Evolutionary conservation across 1,139 yeast genomes (phyloP), one percentile per base, ranked within the genome.

Genomic region (Taphrina flavorubra): DNA sequence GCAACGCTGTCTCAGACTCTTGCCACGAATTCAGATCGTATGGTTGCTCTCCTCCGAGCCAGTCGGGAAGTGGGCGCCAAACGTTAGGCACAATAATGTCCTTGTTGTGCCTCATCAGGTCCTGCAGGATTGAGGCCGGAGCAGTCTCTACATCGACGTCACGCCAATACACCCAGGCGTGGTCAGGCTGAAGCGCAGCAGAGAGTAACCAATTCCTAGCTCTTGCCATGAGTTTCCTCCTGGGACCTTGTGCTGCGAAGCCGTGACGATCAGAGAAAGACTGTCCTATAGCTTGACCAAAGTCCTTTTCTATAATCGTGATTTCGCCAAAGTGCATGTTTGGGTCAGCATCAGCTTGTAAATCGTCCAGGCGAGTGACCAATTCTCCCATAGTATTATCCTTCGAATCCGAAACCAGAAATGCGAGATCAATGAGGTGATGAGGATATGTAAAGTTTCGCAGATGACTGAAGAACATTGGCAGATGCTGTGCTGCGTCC

Each of bases 11-110:
- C 72, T 88, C 94, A 59, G 89, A 84, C 78, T 90, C 97, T 75
- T 88, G 91, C 97, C 97, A 90, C 46, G 96, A 89, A 79, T 90
- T 90, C 76, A 90, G 83, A 80, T 90, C 97, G 76, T 90, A 90
- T 0, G 97, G 96, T 77, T 90, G 97, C 76, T 89, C 92, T 76
- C 87, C 87, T 7, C 95, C 95, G 70, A 90, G 82, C 92, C 94
- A 90, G 77, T 88, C 94, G 1, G 96, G 96, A 72, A 90, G 80
- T 0, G 97, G 97, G 74, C 97, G 83, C 97, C 97, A 90, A 61
- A 90, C 95, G 75, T 90, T 90, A 34, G 97, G 97, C 34, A 90
- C 92, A 69, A 86, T 86, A 53, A 87, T 88, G 73, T 87, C 90
- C 75, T 81, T 83, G 74, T 85, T 82, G 74, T 86, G 89, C 71